Evolutionary conservation across 2,329 filamentous ascomycete genomes (phyloP).

Genomic region (Rhynchosporium graminicola): DNA sequence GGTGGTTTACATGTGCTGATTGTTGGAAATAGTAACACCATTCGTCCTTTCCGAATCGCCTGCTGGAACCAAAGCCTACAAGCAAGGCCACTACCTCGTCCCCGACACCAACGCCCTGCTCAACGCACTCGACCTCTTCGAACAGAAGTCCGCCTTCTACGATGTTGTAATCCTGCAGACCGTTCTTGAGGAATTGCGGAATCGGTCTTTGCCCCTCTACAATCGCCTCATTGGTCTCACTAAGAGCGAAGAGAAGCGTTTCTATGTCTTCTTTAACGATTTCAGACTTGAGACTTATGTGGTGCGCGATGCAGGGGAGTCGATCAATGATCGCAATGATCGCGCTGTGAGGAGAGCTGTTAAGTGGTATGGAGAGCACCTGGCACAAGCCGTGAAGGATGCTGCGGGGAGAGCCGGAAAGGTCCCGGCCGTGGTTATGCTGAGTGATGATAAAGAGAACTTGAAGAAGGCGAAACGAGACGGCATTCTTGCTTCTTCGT

Average conservation of each 20-base stretch:
- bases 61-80: conserved; percentile 77
- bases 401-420: conserved; percentile 52
- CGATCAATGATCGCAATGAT: conserved; percentile 96
- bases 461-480: conserved; percentile 78
- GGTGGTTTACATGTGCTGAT: too few species aligned
- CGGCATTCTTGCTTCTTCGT: conserved; percentile 65
- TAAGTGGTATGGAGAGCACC: conserved; percentile 86
- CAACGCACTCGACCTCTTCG: conserved; percentile 95
- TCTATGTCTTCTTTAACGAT: conserved; percentile 99
- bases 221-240: conserved; percentile 88
- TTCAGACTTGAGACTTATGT: conserved; percentile 93
- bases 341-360: conserved; percentile 84
- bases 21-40: conserved; percentile 60
- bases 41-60: conserved; percentile 90
- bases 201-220: conserved; percentile 90
- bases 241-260: conserved; percentile 94
- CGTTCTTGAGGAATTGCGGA: conserved; percentile 92
- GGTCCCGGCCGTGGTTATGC: conserved; percentile 81
- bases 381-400: conserved; percentile 62
- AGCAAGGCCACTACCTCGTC: conserved; percentile 88
- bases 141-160: conserved; percentile 87
- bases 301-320: conserved; percentile 71
- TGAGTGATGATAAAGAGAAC: conserved; percentile 91
- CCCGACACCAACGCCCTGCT: conserved; percentile 96
- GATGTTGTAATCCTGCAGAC: conserved; percentile 97